These are phyloP conservation scores for Penicillium riverlandense DNA, from an alignment of 495 filamentous ascomycete species.

Conservation along the genomic window DNA sequence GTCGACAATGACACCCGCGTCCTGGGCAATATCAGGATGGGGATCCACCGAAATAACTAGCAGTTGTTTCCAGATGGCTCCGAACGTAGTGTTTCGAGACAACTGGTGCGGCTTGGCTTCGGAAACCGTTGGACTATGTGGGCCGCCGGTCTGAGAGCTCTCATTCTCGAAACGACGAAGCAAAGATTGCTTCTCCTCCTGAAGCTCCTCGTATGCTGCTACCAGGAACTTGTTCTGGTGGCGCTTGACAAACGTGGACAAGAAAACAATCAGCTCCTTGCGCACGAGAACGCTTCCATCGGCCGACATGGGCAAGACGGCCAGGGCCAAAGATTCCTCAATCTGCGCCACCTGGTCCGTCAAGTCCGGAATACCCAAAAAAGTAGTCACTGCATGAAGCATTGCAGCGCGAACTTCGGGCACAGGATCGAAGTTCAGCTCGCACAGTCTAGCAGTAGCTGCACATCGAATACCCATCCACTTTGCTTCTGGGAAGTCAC, in stretches of 20 bases:
- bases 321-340: conserved; percentile 80
- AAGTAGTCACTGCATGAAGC: conserved; percentile 85
- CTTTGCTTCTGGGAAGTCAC: conserved; percentile 82
- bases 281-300: conserved; percentile 91
- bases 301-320: conserved; percentile 75
- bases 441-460: conserved; percentile 70
- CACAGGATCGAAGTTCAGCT: conserved; percentile 76
- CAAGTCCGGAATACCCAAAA: conserved; percentile 87
- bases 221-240: conserved; percentile 92
- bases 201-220: conserved; percentile 82
- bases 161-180: conserved; percentile 35
- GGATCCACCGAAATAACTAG: conserved; percentile 87
- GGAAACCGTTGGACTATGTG: conserved; percentile 7
- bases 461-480: conserved; percentile 82
- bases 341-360: conserved; percentile 85
- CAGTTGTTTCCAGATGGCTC: conserved; percentile 88
- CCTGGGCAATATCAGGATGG: conserved; percentile 84
- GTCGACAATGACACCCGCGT: conserved; percentile 75
- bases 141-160: conserved; percentile 8
- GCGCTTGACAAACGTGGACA: conserved; percentile 81
- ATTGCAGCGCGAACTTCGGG: conserved; percentile 95
- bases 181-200: conserved; percentile 71
- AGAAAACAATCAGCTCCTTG: conserved; percentile 87
- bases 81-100: conserved; percentile 81
- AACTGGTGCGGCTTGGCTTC: conserved; percentile 34